Percentiles rank a stretch among this genome's conserved stretches.
Conservation (phyloP, 805 yeast genomes). For the Starmerella potacharoeniae region DNA sequence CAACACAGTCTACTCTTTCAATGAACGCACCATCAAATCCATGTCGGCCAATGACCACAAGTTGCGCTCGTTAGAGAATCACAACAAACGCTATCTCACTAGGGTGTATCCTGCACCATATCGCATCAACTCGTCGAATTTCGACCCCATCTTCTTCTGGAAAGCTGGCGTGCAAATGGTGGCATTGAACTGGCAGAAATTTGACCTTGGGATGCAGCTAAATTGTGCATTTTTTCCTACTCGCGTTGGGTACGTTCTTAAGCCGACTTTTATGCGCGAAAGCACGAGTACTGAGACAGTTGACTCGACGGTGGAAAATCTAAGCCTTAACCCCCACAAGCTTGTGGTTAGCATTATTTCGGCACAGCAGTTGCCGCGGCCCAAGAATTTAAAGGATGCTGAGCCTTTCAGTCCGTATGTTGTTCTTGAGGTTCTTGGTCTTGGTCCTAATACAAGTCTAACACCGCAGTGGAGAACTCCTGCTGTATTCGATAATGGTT, state of each 20-base stretch:
- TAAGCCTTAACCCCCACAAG: not conserved
- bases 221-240: constrained; percentile 64
- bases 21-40: constrained; percentile 55
- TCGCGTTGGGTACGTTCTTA: constrained; percentile 58
- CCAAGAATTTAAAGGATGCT: constrained; percentile 39
- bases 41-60: constrained; percentile 55
- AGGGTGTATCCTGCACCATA: constrained; percentile 79
- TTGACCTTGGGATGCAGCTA: constrained; percentile 77
- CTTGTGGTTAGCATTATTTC: constrained; percentile 46
- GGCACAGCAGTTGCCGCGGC: constrained; percentile 75
- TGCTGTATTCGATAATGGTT: constrained; percentile 56
- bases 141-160: constrained; percentile 74
- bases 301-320: too few relatives aligned
- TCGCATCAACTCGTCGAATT: constrained; percentile 68
- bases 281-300: not conserved
- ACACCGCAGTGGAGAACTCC: constrained; percentile 26
- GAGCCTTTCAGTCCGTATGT: constrained; percentile 51
- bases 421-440: constrained; percentile 47
- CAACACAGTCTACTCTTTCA: constrained; percentile 78
- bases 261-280: constrained; percentile 39
- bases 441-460: constrained; percentile 6
- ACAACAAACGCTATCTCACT: constrained; percentile 63
- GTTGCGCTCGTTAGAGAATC: constrained; percentile 48
- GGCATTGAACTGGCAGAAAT: constrained; percentile 94
- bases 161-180: constrained; percentile 81